These are phyloP conservation scores for Hypoxylon sp. DNA, from an alignment of 2,329 filamentous ascomycete species.

Conservation along the genomic window DNA sequence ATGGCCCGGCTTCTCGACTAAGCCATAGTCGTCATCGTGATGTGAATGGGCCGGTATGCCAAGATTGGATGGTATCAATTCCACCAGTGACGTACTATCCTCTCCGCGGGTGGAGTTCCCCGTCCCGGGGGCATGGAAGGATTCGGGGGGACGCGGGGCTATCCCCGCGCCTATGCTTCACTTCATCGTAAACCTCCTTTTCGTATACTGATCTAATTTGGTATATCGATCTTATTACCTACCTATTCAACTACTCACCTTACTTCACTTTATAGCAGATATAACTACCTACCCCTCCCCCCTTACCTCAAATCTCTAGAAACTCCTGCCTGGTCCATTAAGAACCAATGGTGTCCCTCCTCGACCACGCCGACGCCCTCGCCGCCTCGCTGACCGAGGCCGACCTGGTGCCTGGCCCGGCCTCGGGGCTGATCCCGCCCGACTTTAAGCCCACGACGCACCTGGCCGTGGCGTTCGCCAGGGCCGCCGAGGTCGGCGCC, in stretches of 20 bases:
- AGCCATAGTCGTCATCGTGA: background rate
- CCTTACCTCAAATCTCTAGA: background rate
- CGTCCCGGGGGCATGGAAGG: background rate
- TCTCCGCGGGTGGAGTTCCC: conserved; percentile 12
- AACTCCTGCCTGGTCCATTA: background rate
- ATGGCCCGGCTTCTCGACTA: background rate
- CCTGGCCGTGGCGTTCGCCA: conserved; percentile 54
- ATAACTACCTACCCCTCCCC: too few relatives aligned
- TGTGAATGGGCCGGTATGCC: background rate
- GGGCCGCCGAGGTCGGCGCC: conserved; percentile 53
- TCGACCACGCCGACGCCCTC: conserved; percentile 44
- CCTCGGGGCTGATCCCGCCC: conserved; percentile 55
- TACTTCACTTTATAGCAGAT: too few relatives aligned
- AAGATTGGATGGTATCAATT: conserved; percentile 22
- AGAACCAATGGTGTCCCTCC: conserved; percentile 38
- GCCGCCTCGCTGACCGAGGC: conserved; percentile 52
- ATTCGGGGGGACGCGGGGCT: background rate
- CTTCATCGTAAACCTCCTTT: background rate
- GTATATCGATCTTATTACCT: too few relatives aligned
- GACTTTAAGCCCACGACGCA: conserved; percentile 57
- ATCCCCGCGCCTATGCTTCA: background rate
- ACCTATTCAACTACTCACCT: too few relatives aligned
- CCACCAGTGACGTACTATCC: conserved; percentile 22
- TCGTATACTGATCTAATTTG: background rate
- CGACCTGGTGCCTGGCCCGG: conserved; percentile 56